Percentiles rank a stretch among this genome's conserved stretches.
Evolutionary conservation across 2,329 filamentous ascomycete species (phyloP).

Genomic region (Aureobasidium sp.): DNA sequence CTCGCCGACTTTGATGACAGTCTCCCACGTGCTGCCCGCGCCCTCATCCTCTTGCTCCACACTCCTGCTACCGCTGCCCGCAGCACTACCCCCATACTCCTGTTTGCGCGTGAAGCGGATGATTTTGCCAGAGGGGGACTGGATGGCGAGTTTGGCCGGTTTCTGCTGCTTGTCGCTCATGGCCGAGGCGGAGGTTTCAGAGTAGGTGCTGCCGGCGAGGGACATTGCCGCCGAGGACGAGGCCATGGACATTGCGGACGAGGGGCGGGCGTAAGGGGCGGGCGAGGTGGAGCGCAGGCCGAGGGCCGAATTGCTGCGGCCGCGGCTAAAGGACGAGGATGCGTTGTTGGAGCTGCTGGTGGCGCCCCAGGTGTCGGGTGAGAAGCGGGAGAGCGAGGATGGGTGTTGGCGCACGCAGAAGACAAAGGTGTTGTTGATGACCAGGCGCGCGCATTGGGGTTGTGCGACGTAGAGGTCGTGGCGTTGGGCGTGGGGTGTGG

Average conservation of each 20-base stretch:
- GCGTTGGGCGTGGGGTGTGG: constrained; percentile 92
- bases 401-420: constrained; percentile 93
- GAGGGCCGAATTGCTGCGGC: constrained; percentile 17
- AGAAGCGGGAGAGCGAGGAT: constrained; percentile 44
- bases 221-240: constrained; percentile 39
- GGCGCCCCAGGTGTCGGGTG: constrained; percentile 30
- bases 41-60: constrained; percentile 48
- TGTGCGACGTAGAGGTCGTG: constrained; percentile 97
- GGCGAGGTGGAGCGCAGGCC: constrained; percentile 40
- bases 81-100: constrained; percentile 46
- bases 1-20: constrained; percentile 83
- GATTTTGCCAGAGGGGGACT: constrained; percentile 91
- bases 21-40: constrained; percentile 75
- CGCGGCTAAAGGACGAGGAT: constrained; percentile 22
- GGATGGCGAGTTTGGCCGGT: constrained; percentile 90
- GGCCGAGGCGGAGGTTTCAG: constrained; percentile 49
- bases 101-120: constrained; percentile 70
- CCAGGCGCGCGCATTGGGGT: constrained; percentile 80
- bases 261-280: constrained; percentile 44
- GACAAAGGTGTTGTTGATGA: constrained; percentile 94
- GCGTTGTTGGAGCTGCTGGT: constrained; percentile 15
- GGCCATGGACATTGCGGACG: constrained; percentile 53
- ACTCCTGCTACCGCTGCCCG: constrained; percentile 32
- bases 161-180: constrained; percentile 52
- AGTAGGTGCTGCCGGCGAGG: constrained; percentile 45